These are phyloP conservation scores for Sophora flavescens DNA, from an alignment of 306 rosid species.

Conservation along the genomic window DNA sequence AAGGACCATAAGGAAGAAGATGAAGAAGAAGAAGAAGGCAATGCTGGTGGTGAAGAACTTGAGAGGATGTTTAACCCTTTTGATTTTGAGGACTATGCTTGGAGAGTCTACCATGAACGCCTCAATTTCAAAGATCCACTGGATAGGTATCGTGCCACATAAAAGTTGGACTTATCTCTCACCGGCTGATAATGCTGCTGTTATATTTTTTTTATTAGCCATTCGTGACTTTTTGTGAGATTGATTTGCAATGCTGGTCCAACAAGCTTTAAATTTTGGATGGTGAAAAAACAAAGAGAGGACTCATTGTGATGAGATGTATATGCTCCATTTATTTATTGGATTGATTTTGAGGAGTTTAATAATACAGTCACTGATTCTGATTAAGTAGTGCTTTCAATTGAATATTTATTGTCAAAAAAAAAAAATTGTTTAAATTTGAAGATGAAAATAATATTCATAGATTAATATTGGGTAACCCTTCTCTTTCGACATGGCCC, in stretches of 20 bases:
- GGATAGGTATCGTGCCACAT: slow-evolving; percentile 62
- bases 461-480: background rate
- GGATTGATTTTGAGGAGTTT: slow-evolving; percentile 22
- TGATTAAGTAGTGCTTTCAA: background rate
- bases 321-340: slow-evolving; percentile 43
- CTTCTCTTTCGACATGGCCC: no score
- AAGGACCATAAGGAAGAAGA: slow-evolving; percentile 23
- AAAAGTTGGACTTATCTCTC: slow-evolving; percentile 8
- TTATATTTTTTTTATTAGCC: background rate
- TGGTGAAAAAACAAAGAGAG: background rate
- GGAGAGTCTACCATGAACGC: slow-evolving; percentile 79
- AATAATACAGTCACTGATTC: background rate
- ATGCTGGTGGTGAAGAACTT: slow-evolving; percentile 18
- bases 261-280: slow-evolving; percentile 33
- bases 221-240: slow-evolving; percentile 20
- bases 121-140: slow-evolving; percentile 71
- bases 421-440: no score
- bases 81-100: slow-evolving; percentile 86
- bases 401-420: background rate
- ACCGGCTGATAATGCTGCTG: background rate
- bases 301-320: slow-evolving; percentile 17
- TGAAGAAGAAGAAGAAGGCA: slow-evolving; percentile 39
- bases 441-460: no score
- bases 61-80: slow-evolving; percentile 62
- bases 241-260: slow-evolving; percentile 7